These are phyloP conservation scores for Umbellularia californica DNA, from an alignment of 164 flowering plant species.

Conservation along the genomic window DNA sequence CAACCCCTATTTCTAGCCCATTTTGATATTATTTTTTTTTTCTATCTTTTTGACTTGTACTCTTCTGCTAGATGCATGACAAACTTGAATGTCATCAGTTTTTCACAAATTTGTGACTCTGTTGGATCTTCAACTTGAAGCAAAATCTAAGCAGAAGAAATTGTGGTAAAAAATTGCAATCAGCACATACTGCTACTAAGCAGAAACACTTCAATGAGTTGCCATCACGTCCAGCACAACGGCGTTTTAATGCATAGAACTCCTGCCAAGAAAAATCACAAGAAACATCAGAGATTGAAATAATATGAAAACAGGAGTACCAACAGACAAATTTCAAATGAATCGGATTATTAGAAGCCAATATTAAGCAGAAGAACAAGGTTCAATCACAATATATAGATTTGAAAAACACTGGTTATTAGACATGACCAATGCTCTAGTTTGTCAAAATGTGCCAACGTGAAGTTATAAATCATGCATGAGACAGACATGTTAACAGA, in stretches of 20 bases:
- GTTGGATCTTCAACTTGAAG: too few species aligned
- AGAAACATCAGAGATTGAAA: background rate
- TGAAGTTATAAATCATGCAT: background rate
- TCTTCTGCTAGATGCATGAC: too few species aligned
- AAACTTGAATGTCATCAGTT: too few species aligned
- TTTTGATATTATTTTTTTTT: too few species aligned
- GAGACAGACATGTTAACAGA: background rate
- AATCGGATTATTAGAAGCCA: background rate
- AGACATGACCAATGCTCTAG: background rate
- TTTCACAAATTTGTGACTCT: too few species aligned
- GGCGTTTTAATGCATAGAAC: conserved; percentile 53
- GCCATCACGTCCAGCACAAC: conserved; percentile 50
- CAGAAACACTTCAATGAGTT: conserved; percentile 56
- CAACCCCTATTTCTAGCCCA: too few species aligned
- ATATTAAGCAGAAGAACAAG: background rate
- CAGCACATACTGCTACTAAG: conserved; percentile 48
- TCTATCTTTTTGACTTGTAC: too few species aligned
- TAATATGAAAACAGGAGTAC: background rate
- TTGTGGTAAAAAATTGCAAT: background rate
- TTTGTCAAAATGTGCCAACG: background rate
- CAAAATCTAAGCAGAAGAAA: background rate
- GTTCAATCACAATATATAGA: too few species aligned
- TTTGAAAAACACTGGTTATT: too few species aligned
- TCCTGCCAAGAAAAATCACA: conserved; percentile 31
- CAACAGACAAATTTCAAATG: background rate